Evolutionary conservation across 2,329 filamentous ascomycete genomes (phyloP).

Genomic region (Penicillium sp.): DNA sequence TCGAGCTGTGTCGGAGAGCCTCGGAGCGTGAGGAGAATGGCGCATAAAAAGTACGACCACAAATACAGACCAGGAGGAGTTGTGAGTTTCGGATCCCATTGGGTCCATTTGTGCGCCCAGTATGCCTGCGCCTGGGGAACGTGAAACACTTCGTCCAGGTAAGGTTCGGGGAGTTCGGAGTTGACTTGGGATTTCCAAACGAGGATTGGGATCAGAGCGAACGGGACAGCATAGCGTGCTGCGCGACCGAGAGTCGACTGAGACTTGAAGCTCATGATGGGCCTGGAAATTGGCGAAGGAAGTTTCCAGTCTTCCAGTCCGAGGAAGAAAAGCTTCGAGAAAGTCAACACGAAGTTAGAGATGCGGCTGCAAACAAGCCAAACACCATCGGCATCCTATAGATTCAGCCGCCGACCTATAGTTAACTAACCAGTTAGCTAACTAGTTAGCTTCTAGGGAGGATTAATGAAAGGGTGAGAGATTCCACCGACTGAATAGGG

Average conservation of each 20-base stretch:
- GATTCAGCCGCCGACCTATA: too few species aligned
- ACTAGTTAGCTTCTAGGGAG: background rate
- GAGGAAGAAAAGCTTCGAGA: background rate
- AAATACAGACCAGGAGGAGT: constrained; percentile 81
- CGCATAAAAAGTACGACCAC: constrained; percentile 44
- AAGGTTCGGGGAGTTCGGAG: constrained; percentile 50
- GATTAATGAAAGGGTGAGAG: too few species aligned
- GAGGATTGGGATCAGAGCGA: constrained; percentile 31
- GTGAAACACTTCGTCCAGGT: constrained; percentile 56
- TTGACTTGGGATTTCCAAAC: constrained; percentile 45
- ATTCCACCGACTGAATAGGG: too few species aligned
- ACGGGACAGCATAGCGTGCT: constrained; percentile 35
- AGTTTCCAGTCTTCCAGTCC: background rate
- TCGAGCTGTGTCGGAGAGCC: constrained; percentile 30
- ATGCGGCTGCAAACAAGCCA: constrained; percentile 31
- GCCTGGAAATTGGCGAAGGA: background rate
- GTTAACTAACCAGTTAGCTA: background rate
- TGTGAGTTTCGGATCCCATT: constrained; percentile 97
- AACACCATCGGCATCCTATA: too few species aligned
- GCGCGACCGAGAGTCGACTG: constrained; percentile 32
- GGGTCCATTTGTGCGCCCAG: constrained; percentile 63
- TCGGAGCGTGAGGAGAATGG: constrained; percentile 20
- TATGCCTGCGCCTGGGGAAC: constrained; percentile 87
- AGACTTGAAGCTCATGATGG: constrained; percentile 28
- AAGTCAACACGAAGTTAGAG: constrained; percentile 1